Percentiles rank a stretch among this genome's conserved stretches.
Conservation (phyloP, 768 basidiomycete genomes). For the Gymnopilus dilepis region DNA sequence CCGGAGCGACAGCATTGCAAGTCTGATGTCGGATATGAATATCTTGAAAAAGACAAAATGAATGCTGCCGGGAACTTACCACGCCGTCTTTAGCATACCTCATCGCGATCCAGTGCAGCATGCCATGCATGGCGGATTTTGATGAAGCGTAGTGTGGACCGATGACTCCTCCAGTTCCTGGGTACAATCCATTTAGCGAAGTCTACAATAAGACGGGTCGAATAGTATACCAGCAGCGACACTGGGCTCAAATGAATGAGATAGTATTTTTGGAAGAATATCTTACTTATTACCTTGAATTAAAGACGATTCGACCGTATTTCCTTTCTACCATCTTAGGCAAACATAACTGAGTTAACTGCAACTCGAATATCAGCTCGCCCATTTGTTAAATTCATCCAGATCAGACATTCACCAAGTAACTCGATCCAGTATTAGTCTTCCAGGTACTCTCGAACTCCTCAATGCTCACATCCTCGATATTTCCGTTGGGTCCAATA, state of each 20-base stretch:
- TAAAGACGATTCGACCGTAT: constrained; percentile 56
- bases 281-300: constrained; percentile 45
- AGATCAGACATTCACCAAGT: constrained; percentile 39
- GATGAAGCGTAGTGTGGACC: constrained; percentile 64
- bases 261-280: not conserved
- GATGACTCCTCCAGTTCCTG: constrained; percentile 55
- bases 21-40: constrained; percentile 37
- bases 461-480: constrained; percentile 48
- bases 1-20: constrained; percentile 58
- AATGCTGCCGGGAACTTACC: constrained; percentile 33
- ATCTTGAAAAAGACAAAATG: not conserved
- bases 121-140: constrained; percentile 58
- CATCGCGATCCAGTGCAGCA: constrained; percentile 58
- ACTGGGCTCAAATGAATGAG: constrained; percentile 27
- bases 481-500: constrained; percentile 51
- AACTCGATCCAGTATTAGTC: constrained; percentile 51
- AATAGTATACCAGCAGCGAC: constrained; percentile 47
- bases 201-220: not conserved
- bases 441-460: constrained; percentile 54
- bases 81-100: constrained; percentile 56
- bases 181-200: not conserved
- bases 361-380: too few species aligned
- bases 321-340: constrained; percentile 54
- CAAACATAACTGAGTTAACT: constrained; percentile 58
- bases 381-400: not conserved